These are phyloP conservation scores for Darksidea phi DNA, from an alignment of 495 filamentous ascomycete species.

Conservation along the genomic window DNA sequence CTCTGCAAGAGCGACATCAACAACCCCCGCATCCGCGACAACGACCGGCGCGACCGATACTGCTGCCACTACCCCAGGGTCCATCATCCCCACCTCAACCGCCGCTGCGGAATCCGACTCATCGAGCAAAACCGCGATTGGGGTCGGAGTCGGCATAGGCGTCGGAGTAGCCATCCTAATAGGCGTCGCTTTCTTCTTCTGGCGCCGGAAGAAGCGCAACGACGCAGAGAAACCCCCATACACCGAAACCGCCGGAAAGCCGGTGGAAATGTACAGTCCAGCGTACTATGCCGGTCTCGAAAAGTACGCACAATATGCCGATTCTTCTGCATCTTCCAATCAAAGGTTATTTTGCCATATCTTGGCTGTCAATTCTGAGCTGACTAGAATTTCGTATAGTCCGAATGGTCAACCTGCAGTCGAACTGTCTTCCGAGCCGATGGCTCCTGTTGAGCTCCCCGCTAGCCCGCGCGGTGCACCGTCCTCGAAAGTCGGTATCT, in stretches of 20 bases:
- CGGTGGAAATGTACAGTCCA: background rate
- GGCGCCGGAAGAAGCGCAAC: conserved; percentile 6
- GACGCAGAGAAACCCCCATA: background rate
- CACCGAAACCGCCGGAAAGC: background rate
- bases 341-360: too few relatives aligned
- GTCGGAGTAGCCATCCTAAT: conserved; percentile 4
- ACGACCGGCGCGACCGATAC: background rate
- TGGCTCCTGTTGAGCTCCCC: too few relatives aligned
- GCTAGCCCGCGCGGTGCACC: too few relatives aligned
- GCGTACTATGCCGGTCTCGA: background rate
- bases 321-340: too few relatives aligned
- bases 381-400: too few relatives aligned
- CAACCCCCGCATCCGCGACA: conserved; percentile 1
- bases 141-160: conserved; percentile 20
- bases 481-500: too few relatives aligned
- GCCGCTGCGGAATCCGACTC: background rate
- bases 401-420: too few relatives aligned
- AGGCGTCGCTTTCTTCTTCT: conserved; percentile 19
- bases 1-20: background rate
- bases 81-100: too few relatives aligned
- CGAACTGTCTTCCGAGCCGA: too few relatives aligned
- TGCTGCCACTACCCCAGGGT: too few relatives aligned
- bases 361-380: too few relatives aligned
- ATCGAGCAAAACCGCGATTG: conserved; percentile 16
- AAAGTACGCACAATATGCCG: too few relatives aligned